Base-by-base conservation (phyloP, 208 protist genomes). In the Entamoeba nuttalli region DNA sequence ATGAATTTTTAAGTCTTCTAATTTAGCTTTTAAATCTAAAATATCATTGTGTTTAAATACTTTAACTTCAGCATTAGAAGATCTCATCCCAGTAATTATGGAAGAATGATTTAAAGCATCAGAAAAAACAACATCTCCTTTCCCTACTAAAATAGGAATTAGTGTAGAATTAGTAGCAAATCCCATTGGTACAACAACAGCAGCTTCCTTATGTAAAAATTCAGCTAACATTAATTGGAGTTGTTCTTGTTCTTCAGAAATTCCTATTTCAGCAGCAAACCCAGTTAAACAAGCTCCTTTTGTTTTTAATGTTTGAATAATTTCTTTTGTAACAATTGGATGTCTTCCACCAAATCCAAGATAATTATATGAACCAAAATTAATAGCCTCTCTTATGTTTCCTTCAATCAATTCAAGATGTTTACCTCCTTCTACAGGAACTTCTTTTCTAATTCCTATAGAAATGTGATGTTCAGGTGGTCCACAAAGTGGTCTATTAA, bases 351-450 rank as follows among this genome's bases (percentile, higher is more conserved):
- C 98, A 96, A 99, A 99, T 57, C 98, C 98, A 0, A 99, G 97
- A 97, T 99, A 99, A 97, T 99, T 99, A 97, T 99, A 99, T 41
- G 98, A 99, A 30, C 97, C 98, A 50, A 99, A 96, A 97, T 99
- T 99, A 57, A 99, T 4, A 44, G 21, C 14, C 3, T 30, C 44
- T 5, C 9, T 93, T 7, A 5, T 50, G 0, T 52, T 52, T 94
- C n/a, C 57, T 30, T 41, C 84, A 4, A 93, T 15, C 30, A 25
- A 35, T 41, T 41, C 62, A 25, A 84, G 30, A 17, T 48, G 35
- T 7, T 93, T 93, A 14, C 4, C 21, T 2, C 25, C 17, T 51
- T 48, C 25, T 51, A 41, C n/a, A 35, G 4, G 1, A 15, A 48
- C n/a, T 44, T 41, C 57, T 44, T 30, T 48, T 52, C 35, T n/a